Base-by-base conservation (phyloP, 2,329 filamentous ascomycete species). In the Microsporum ferrugineum region DNA sequence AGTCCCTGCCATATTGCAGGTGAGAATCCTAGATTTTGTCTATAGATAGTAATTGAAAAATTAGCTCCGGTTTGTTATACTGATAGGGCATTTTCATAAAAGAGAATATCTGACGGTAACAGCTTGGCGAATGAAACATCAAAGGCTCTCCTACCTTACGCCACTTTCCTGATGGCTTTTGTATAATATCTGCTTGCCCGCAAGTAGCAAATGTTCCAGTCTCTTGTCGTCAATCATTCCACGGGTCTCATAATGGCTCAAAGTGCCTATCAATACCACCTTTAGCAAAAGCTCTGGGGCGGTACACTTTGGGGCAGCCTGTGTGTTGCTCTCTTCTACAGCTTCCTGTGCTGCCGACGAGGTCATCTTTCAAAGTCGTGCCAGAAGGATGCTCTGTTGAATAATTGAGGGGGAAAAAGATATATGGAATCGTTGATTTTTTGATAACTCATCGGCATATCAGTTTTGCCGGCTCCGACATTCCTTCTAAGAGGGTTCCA, bases 1-100 rank as follows among this genome's bases (percentile, higher is more conserved):
- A 85, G 76, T 43, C 83, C 82, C 65, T 81, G 76, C 84, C 84
- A 87, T 65, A 84, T 79, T 60, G 79, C 75, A 41, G 77, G 74
- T 47, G 81, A 79, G 64, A 80, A 74, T 41, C 83, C 84, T 34
- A 86, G 76, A 65, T 80, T 79, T 65, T 82, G 77, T 63, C 82
- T 81, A 59, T 67, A 63, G 27, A 56, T 12, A 47, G 6, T 5
- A 29, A 17, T 17, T 29, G 17, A 29, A 14, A 23, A 57, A 57
- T 57, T 43, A 57, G 39, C 34, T 31, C 17, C 12, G 36, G 29
- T 36, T 45, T 41, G 17, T 10, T 6, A 60, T 49, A 51, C 45
- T 27, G 34, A 56, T 31, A 27, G 5, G 27, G 27, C 33, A 34
- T 5, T 34, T 34, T 39, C 14, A 17, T 23, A 27, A 14, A 34